Percentiles rank a stretch among this genome's conserved stretches.
phyloP scores from a whole-genome alignment of 2,329 filamentous ascomycete genomes.

The Clarireedia sp. region DNA sequence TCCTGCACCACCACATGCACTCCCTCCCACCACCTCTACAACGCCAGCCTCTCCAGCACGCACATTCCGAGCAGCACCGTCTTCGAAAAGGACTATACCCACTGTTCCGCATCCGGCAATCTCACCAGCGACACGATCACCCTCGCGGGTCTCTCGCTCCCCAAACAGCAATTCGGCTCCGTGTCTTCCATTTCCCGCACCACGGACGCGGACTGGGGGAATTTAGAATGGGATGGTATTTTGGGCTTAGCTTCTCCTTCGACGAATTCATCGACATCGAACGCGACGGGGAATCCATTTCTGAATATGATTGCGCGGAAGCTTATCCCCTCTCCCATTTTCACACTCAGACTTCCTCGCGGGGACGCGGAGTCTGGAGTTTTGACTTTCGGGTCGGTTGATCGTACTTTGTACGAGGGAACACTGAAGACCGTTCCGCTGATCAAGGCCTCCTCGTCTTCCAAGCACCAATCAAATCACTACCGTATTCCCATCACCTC shows the following conservation, averaged over 20 bases:
- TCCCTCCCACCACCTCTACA: neutral
- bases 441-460: neutral
- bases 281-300: neutral
- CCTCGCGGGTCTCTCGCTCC: neutral
- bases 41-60: neutral
- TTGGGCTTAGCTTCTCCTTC: neutral
- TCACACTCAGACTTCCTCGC: slow-evolving; percentile 2
- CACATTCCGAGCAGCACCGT: neutral
- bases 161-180: neutral
- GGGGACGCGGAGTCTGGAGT: neutral
- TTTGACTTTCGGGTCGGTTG: neutral
- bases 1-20: neutral
- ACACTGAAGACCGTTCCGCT: neutral
- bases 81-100: neutral
- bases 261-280: neutral
- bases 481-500: neutral
- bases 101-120: neutral
- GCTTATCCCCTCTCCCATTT: neutral
- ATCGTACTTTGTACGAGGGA: neutral
- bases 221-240: slow-evolving; percentile 4
- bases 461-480: neutral
- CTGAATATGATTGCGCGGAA: neutral
- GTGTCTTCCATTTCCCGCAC: neutral
- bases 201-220: slow-evolving; percentile 5
- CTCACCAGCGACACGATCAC: neutral